A percentile compares a stretch with the other conserved stretches of the same genome.
Evolutionary conservation across 305 asterid species (phyloP).

Genomic region (Fraxinus platypoda): DNA sequence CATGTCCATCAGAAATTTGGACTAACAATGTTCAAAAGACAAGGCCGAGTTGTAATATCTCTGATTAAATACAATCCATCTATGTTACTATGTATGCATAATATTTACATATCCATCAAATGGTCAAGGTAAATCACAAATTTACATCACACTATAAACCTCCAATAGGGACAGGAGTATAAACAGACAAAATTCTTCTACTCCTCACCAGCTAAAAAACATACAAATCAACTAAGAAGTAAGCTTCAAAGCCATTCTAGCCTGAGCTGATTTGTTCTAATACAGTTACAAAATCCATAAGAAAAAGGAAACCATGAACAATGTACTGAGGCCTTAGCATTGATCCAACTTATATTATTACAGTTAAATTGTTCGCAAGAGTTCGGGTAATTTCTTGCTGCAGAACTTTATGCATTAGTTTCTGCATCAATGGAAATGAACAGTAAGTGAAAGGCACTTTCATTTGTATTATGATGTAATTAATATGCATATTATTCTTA

Average conservation of each 20-base stretch:
- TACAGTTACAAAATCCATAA: not conserved
- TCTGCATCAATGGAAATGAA: not conserved
- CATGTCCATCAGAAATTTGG: not conserved
- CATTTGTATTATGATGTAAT: not conserved
- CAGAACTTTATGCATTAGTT: not conserved
- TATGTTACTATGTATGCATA: not conserved
- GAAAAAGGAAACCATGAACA: not conserved
- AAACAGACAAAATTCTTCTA: not conserved
- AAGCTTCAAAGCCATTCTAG: not conserved
- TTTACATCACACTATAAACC: not conserved
- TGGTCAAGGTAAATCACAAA: not conserved
- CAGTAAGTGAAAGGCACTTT: not conserved
- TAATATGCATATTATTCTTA: not conserved
- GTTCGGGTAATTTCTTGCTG: not conserved
- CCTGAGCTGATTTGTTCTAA: not conserved
- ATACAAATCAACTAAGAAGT: not conserved
- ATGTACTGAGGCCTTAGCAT: not conserved
- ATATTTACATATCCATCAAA: not conserved
- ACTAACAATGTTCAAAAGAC: not conserved
- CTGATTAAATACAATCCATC: not conserved
- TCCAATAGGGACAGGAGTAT: not conserved
- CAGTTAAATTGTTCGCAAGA: not conserved
- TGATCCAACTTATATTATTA: not conserved
- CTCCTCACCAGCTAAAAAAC: not conserved
- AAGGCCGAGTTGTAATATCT: not conserved